A percentile compares a stretch with the other conserved stretches of the same genome.
Evolutionary conservation across 1,139 yeast genomes (phyloP).

Genomic region (Suhomyces maxii): DNA sequence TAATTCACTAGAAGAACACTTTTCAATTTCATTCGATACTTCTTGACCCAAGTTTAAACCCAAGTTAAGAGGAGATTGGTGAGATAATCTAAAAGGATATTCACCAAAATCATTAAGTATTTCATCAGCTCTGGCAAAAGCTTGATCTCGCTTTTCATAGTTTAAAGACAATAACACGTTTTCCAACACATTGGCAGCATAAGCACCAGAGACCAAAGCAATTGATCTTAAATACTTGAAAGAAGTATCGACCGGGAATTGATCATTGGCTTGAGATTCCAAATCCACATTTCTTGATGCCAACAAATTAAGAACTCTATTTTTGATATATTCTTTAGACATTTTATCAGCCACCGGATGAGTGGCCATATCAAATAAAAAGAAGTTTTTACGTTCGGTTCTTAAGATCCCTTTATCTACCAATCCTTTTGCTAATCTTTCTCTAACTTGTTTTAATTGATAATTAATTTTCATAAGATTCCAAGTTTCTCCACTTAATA

Average conservation of each 20-base stretch:
- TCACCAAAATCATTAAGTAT: conserved; percentile 78
- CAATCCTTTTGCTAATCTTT: conserved; percentile 91
- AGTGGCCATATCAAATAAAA: conserved; percentile 96
- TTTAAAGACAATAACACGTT: conserved; percentile 77
- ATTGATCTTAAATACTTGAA: conserved; percentile 76
- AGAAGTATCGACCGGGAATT: conserved; percentile 69
- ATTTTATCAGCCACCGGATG: conserved; percentile 90
- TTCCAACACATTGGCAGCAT: conserved; percentile 95
- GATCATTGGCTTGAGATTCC: conserved; percentile 50
- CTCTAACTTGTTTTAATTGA: conserved; percentile 96
- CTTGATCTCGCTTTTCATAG: conserved; percentile 90
- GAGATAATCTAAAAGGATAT: conserved; percentile 70
- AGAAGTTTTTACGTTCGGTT: conserved; percentile 92
- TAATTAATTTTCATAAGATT: conserved; percentile 90
- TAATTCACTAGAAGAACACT: conserved; percentile 55
- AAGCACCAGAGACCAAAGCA: conserved; percentile 82
- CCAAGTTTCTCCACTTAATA: conserved; percentile 96
- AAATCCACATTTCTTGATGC: conserved; percentile 67
- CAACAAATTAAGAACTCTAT: conserved; percentile 68
- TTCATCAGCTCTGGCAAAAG: conserved; percentile 92
- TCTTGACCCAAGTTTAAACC: conserved; percentile 77
- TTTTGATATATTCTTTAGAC: conserved; percentile 76
- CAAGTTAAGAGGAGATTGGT: conserved; percentile 62
- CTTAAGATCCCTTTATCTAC: conserved; percentile 97
- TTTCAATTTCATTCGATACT: conserved; percentile 66